A percentile compares a stretch with the other conserved stretches of the same genome.
Evolutionary conservation across 805 yeast species (phyloP).

Genomic region (Candida sphagnicola): DNA sequence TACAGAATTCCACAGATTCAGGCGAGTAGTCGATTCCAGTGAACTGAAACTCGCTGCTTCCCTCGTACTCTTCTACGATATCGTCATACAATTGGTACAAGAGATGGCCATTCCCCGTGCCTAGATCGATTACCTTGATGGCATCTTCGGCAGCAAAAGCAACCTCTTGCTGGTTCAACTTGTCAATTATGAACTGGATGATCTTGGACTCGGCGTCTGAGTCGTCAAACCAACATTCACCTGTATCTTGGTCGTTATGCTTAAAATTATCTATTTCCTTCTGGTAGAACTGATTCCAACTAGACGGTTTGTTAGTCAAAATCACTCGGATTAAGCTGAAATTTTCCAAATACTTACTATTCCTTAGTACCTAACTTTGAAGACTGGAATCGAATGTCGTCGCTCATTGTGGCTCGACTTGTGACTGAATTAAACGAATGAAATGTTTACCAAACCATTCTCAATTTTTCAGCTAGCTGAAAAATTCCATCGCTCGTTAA

Average conservation of each 20-base stretch:
- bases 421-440: too few relatives aligned
- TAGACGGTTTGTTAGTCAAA: conserved; percentile 15
- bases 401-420: conserved; percentile 7
- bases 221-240: conserved; percentile 96
- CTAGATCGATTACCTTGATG: conserved; percentile 66
- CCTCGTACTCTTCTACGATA: conserved; percentile 47
- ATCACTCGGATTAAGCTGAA: conserved; percentile 18
- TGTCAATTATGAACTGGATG: conserved; percentile 63
- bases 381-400: conserved; percentile 51
- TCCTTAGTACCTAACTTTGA: conserved; percentile 84
- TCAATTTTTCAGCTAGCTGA: too few relatives aligned
- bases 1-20: conserved; percentile 75
- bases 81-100: conserved; percentile 66
- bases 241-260: conserved; percentile 77
- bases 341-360: conserved; percentile 62
- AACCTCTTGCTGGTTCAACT: conserved; percentile 30
- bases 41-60: conserved; percentile 13
- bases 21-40: conserved; percentile 84
- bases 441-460: too few relatives aligned
- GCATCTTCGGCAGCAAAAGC: conserved; percentile 18
- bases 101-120: conserved; percentile 95
- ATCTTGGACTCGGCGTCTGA: conserved; percentile 87
- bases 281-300: conserved; percentile 87
- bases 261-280: conserved; percentile 68
- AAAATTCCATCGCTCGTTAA: background rate